A percentile compares a stretch with the other conserved stretches of the same genome.
Conservation (phyloP, 106 monocot species). For the Acorus gramineus region DNA sequence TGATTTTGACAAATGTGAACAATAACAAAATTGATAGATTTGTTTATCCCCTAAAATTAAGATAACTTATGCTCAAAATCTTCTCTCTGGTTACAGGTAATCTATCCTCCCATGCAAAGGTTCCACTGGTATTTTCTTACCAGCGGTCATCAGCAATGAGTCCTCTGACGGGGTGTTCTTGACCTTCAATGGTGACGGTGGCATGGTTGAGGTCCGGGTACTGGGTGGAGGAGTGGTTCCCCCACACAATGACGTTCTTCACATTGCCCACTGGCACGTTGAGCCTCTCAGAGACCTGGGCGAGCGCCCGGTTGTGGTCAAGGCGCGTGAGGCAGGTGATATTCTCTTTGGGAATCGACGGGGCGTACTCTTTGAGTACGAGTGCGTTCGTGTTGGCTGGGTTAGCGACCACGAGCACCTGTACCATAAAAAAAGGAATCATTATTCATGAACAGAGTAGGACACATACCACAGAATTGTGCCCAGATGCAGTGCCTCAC, state of each 20-base stretch:
- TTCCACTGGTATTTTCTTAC: constrained; percentile 12
- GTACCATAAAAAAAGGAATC: neutral
- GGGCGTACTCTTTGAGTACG: constrained; percentile 62
- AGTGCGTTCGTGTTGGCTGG: constrained; percentile 71
- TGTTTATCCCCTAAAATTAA: no score
- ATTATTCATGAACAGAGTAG: no score
- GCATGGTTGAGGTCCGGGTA: constrained; percentile 73
- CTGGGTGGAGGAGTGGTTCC: constrained; percentile 79
- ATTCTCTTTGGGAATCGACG: constrained; percentile 59
- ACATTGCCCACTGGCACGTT: constrained; percentile 42
- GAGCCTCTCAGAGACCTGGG: constrained; percentile 44
- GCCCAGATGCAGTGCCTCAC: constrained; percentile 7
- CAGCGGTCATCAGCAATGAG: constrained; percentile 50
- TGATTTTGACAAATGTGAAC: no score
- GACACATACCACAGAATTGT: no score
- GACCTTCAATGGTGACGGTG: constrained; percentile 26
- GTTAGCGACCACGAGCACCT: constrained; percentile 72
- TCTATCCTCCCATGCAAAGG: no score
- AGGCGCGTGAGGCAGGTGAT: constrained; percentile 74
- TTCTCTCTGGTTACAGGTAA: no score
- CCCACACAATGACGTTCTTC: constrained; percentile 74
- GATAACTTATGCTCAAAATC: no score
- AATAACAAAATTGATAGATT: no score
- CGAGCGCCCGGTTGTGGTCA: constrained; percentile 75
- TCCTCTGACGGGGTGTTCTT: constrained; percentile 39